Base-by-base conservation (phyloP, 768 basidiomycete species). In the Lactifluus rugatus region DNA sequence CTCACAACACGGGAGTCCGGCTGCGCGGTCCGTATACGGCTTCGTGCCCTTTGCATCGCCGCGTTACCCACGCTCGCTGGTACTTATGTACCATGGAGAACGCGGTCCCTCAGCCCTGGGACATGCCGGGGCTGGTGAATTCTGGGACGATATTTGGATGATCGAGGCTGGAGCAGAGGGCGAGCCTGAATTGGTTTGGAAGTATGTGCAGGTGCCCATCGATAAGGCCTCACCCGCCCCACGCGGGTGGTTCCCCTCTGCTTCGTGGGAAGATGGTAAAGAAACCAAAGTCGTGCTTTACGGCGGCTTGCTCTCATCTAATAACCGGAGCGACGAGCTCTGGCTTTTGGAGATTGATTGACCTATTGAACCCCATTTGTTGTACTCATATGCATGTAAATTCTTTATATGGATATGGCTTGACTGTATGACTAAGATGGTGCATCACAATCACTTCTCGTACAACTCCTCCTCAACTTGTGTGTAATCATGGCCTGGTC, bases 401-500 rank as follows among this genome's bases (percentile, higher is more conserved):
- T 5, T 5, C 17, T 37, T 2, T 37, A 16, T 17, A 37, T 37
- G 16, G 16, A 37, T 37, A 5, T 37, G 1, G 3, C 34, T 36
- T 13, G 11, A 36, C 34, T 2, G 13, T 13, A 36, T 36, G 34
- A 14, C 11, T 36, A 16, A 13, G 34, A 5, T 36, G 34, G 28
- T 28, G 32, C 34, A 8, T 34, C 34, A 34, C 13, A 13, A n/a
- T 34, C 13, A 34, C 3, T 2, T 34, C 9, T 34, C 34, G 8
- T 13, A 34, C 7, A 34, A 31, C 13, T 34, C 34, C 7, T 11
- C 10, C 34, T 36, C 3, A 11, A 36, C 10, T 16, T 0, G n/a
- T n/a, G 28, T 7, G 16, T 50, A 52, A 63, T 45, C 32, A 93
- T 93, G 91, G 91, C 91, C 39, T 93, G 91, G 92, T 77, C 78